These are phyloP conservation scores for Pyrenopolyporus hunteri DNA, from an alignment of 495 filamentous ascomycete species.

Conservation along the genomic window DNA sequence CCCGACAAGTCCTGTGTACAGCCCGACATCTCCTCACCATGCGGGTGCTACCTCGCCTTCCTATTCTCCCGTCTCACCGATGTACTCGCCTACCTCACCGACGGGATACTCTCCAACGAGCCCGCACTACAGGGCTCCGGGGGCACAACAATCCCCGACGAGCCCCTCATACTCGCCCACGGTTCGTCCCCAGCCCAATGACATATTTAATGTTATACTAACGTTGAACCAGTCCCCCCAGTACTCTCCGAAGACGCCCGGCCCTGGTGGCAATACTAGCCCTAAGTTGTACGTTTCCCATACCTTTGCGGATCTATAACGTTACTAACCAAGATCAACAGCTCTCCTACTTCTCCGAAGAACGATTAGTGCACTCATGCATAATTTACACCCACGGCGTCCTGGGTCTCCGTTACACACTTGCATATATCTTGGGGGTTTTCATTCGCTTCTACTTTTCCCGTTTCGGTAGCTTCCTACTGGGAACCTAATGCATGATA, in stretches of 20 bases:
- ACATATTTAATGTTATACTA: conserved; percentile 16
- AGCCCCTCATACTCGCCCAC: conserved; percentile 62
- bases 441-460: not conserved
- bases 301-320: not conserved
- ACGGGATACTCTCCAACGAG: conserved; percentile 79
- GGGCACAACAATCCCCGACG: conserved; percentile 57
- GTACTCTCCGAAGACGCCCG: conserved; percentile 31
- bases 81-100: conserved; percentile 70
- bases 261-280: conserved; percentile 27
- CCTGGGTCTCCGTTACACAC: not conserved
- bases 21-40: conserved; percentile 68
- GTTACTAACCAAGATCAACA: conserved; percentile 11
- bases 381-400: conserved; percentile 36
- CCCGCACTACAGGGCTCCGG: conserved; percentile 68
- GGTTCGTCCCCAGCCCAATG: conserved; percentile 19
- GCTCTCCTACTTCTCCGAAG: conserved; percentile 34
- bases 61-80: conserved; percentile 78
- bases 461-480: not conserved
- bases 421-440: conserved; percentile 15
- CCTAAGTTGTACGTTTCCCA: conserved; percentile 30
- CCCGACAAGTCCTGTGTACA: conserved; percentile 64
- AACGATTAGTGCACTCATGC: conserved; percentile 27
- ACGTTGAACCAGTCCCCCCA: conserved; percentile 29
- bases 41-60: conserved; percentile 60
- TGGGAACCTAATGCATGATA: conserved; percentile 28